Evolutionary conservation across 441 rosid species (phyloP), one percentile per base, ranked within the genome.

Genomic region (Croton laevigatus): DNA sequence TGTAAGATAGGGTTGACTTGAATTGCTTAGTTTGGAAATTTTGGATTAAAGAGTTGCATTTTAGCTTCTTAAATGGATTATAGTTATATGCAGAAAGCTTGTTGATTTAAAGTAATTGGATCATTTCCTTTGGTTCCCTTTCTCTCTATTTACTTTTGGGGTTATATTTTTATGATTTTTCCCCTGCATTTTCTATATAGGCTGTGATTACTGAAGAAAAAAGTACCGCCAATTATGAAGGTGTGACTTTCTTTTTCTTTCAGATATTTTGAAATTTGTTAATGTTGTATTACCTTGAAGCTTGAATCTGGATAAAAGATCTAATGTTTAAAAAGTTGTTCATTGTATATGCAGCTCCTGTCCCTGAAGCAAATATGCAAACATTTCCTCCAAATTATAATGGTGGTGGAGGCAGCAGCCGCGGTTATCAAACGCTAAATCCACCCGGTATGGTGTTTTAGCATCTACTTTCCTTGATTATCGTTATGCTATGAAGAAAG

Each of bases 281-380:
- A 55, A 13, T 37, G 36, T 66, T 40, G 44, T 40, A 40, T 0
- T 40, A 40, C 8, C 42, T 8, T 38, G 42, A 38, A 4, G 44
- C 44, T 40, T 40, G 44, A 40, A 6, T 8, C 44, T 44, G 4
- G 46, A 37, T 46, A 14, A 0, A 48, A 53, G 53, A 34, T 40
- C 10, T 36, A 36, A 72, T 22, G 55, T 5, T 49, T 3, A 2
- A 16, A 46, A n/a, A 23, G 40, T 14, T 51, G 0, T 62, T 48
- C 77, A 20, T 65, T 61, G 59, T 51, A 23, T 44, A 20, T 79
- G 79, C 83, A 89, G 98, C 62, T 9, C 89, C 97, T 16, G 85
- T 65, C 14, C 89, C 97, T n/a, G 85, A 84, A 78, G 96, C 94
- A 44, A 92, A 68, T 59, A 80, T 92, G 96, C 88, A 89, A 70